phyloP scores from a whole-genome alignment of 2,329 filamentous ascomycete genomes.

The Geoglossum cookeanum region DNA sequence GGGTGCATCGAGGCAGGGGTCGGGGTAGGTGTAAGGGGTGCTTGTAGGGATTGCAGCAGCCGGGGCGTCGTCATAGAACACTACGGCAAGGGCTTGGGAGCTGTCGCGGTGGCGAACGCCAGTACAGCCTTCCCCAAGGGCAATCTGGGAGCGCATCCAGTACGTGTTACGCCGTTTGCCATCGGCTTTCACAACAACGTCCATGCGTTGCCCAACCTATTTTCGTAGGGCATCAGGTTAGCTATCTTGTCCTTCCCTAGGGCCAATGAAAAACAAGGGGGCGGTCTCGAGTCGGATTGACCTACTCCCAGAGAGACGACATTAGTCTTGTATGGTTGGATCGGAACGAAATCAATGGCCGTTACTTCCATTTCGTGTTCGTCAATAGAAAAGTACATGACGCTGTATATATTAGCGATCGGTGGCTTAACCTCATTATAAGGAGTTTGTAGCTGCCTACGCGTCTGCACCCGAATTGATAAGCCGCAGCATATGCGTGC shows the following conservation, averaged over 20 bases:
- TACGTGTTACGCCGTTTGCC: background rate
- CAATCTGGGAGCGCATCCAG: background rate
- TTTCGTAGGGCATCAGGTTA: slow-evolving; percentile 12
- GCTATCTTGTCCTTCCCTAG: slow-evolving; percentile 15
- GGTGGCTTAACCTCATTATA: background rate
- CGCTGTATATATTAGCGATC: background rate
- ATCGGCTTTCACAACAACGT: background rate
- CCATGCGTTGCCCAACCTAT: background rate
- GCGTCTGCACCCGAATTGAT: slow-evolving; percentile 23
- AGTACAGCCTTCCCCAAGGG: background rate
- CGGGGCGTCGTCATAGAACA: background rate
- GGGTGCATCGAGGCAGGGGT: background rate
- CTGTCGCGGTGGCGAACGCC: background rate
- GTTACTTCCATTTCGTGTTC: slow-evolving; percentile 44
- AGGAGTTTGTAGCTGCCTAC: slow-evolving; percentile 7
- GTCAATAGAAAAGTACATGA: slow-evolving; percentile 29
- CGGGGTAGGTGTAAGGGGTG: no score
- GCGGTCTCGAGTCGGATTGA: slow-evolving; percentile 8
- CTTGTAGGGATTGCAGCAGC: no score
- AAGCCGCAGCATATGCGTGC: slow-evolving; percentile 22
- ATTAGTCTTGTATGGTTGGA: slow-evolving; percentile 42
- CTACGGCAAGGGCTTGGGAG: background rate
- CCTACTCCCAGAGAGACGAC: slow-evolving; percentile 19
- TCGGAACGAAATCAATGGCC: slow-evolving; percentile 41
- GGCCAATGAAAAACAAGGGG: no score